Evolutionary conservation across 768 basidiomycete genomes (phyloP), one percentile per base, ranked within the genome.

Genomic region (Hygrophorus russula): DNA sequence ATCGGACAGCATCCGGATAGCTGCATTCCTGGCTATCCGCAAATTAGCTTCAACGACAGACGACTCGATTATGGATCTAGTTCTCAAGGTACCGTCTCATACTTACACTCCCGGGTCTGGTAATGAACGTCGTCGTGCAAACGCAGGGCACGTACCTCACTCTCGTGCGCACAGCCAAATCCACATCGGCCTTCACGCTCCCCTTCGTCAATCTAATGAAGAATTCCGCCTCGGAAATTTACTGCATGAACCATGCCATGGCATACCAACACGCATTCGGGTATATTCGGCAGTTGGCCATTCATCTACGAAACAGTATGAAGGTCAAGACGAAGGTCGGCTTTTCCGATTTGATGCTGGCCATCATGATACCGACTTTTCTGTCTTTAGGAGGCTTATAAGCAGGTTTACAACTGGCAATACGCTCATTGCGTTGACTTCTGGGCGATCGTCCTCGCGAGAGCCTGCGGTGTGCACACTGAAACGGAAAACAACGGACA

Each of bases 401-500:
- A 82, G 59, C 82, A 85, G 53, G 94, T 99, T 15, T 96, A 99
- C 64, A 99, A 97, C 64, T 99, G 96, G 96, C 96, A 97, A 64
- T 97, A 83, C 51, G 85, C 82, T 2, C 96, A 99, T 59, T 88
- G 80, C 46, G 68, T 99, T 50, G 96, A 99, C 66, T 98, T 98
- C 55, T 99, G 96, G 96, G 74, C 78, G 32, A 71, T 88, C 33
- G 90, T 97, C 8, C 72, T 99, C 8, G 83, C 81, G 15, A 71
- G 81, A 35, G 82, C 89, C 12, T 93, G 88, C 54, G 78, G 81
- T 54, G 64, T 66, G 20, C 66, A 80, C 53, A 64, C 68, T 2
- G 70, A 77, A 46, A 56, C 59, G 11, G 71, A 70, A 42, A 66
- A 68, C 24, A 70, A 66, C 14, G 68, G 70, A 5, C 61, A 73